Base-by-base conservation (phyloP, 2,329 filamentous ascomycete species). In the Cercospora sesami region DNA sequence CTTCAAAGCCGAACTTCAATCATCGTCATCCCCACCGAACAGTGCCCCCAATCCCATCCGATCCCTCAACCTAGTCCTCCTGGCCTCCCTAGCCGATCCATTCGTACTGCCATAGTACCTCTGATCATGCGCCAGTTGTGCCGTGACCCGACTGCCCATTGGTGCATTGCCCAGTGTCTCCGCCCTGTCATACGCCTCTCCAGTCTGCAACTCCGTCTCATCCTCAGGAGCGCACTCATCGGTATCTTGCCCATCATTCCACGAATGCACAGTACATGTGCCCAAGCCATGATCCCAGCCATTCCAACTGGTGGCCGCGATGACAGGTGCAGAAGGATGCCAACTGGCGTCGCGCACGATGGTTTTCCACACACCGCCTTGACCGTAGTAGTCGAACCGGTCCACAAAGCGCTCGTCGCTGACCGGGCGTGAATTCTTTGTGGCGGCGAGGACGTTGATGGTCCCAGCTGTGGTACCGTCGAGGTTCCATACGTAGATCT, bases 401-500 rank as follows among this genome's bases (percentile, higher is more conserved):
- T 87, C 85, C 30, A 84, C 84, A 45, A 83, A 82, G 3, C 84
- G 78, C 30, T 87, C 85, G 18, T 82, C 80, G 65, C 83, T 81
- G 12, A 83, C 80, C 0, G 87, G 86, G 45, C 89, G 83, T 9
- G 87, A 86, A 71, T 88, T 85, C 68, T 83, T 82, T 0, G 92
- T 96, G 1, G 91, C 89, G 69, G 85, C 81, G 53, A 87, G 85
- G 6, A 97, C 94, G 77, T 98, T 89, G 57, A 99, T 89, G 3
- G 75, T 88, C 4, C 86, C 88, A 0, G 92, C 93, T 10, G 92
- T 76, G 0, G 93, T 97, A 33, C 92, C 94, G 77, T 99, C 94
- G 80, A 98, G 82, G 77, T 98, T 98, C 86, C 92, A 99, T 51
- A 98, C 87, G 74, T 93, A 94, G 0, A 97, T 91, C 68, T 91